Evolutionary conservation across 805 yeast genomes (phyloP), one percentile per base, ranked within the genome.

Genomic region (Candida insectorum): DNA sequence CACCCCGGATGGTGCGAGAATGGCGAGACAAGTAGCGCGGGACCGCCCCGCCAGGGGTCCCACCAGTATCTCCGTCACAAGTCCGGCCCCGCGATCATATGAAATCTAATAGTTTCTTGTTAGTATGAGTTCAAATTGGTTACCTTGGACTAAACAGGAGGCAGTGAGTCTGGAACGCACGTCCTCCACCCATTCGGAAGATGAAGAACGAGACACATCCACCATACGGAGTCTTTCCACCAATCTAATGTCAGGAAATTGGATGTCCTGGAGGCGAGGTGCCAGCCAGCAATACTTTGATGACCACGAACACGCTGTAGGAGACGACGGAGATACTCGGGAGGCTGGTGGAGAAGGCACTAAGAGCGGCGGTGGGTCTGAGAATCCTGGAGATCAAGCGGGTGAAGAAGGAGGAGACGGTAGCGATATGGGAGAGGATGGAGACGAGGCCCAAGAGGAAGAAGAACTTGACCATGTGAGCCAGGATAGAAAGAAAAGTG

Each of bases 401-500:
- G 11, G 11, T 11, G 23, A 20, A 20, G 23, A 20, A 8, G 23
- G 23, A 8, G 23, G 11, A 11, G 11, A 20, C 23, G n/a, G n/a
- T n/a, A 62, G 49, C 13, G 51, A 50, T 35, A 44, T 48, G 16
- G 37, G 37, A 6, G 36, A 33, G 12, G 51, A 48, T 21, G 47
- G 41, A 11, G 47, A 39, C 5, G 44, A 42, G 6, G 41, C 41
- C 7, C 41, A 39, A 7, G 48, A 45, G 11, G 39, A 42, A 4
- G 53, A 47, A 10, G 48, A 58, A 3, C 63, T 55, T 24, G 68
- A 62, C 25, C 60, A 58, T 26, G 47, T 53, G 29, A 40, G 22
- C 30, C 39, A 36, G 41, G 53, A 33, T 33, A 12, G 60, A 46
- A 45, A 56, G 49, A 44, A 45, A 35, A 27, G 35, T 4, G 45